Conservation (phyloP, 768 basidiomycete genomes). For the Tylopilus balloui region DNA sequence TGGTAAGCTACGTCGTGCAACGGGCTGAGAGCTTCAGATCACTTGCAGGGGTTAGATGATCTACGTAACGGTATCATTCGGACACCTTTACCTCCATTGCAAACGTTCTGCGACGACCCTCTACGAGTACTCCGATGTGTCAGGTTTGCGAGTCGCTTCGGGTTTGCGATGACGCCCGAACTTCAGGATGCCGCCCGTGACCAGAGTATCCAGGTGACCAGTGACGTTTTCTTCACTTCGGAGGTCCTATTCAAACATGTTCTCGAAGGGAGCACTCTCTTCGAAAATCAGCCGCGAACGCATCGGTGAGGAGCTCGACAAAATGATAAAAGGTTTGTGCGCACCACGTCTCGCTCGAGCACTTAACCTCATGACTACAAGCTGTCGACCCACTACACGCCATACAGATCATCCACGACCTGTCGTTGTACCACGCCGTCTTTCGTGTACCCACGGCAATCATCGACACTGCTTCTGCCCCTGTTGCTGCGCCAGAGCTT, state of each 20-base stretch:
- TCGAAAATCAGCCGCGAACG: slow-evolving; percentile 88
- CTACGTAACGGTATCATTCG: slow-evolving; percentile 73
- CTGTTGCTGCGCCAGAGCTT: slow-evolving; percentile 34
- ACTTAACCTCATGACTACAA: slow-evolving; percentile 28
- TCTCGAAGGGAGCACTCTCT: slow-evolving; percentile 53
- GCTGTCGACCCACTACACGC: slow-evolving; percentile 72
- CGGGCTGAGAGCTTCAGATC: slow-evolving; percentile 8
- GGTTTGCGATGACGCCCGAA: slow-evolving; percentile 70
- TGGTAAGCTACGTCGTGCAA: not conserved
- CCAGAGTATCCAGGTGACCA: slow-evolving; percentile 55
- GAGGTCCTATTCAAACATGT: not conserved
- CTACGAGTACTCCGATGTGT: slow-evolving; percentile 87
- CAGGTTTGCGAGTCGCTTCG: slow-evolving; percentile 88
- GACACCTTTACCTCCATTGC: slow-evolving; percentile 79
- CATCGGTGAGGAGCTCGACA: slow-evolving; percentile 86
- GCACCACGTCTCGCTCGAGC: not conserved
- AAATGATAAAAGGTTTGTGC: slow-evolving; percentile 83
- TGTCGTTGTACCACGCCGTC: slow-evolving; percentile 66
- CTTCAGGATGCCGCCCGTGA: slow-evolving; percentile 60
- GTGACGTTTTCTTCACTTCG: not conserved
- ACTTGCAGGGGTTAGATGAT: slow-evolving; percentile 76
- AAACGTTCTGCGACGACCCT: slow-evolving; percentile 94
- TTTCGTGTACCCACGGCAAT: slow-evolving; percentile 54
- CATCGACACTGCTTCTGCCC: slow-evolving; percentile 41
- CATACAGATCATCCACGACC: slow-evolving; percentile 66